Conservation (phyloP, 1,139 yeast genomes). For the Taphrina confusa region DNA sequence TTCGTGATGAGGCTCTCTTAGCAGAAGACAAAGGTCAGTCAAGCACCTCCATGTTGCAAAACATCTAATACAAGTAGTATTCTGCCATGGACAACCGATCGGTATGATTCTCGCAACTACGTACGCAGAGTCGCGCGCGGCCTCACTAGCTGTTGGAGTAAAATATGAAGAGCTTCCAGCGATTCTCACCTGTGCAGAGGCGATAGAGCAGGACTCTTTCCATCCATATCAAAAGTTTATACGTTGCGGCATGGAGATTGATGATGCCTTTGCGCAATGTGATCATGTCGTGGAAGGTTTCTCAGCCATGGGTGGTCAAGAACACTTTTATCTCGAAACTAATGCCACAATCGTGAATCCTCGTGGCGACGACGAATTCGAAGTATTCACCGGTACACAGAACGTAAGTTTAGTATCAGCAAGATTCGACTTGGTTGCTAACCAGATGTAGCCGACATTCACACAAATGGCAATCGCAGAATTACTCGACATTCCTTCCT, state of each 20-base stretch:
- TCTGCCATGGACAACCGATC: slow-evolving; percentile 51
- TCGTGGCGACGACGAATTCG: slow-evolving; percentile 51
- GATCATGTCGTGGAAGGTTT: slow-evolving; percentile 48
- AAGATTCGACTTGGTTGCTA: not conserved
- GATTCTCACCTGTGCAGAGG: slow-evolving; percentile 51
- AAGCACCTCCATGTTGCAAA: not conserved
- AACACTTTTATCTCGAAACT: slow-evolving; percentile 53
- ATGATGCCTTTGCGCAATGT: slow-evolving; percentile 47
- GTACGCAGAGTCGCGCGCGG: slow-evolving; percentile 50
- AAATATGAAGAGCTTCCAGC: slow-evolving; percentile 50
- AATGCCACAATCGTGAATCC: slow-evolving; percentile 52
- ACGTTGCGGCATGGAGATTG: slow-evolving; percentile 50
- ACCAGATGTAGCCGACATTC: slow-evolving; percentile 46
- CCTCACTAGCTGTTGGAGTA: slow-evolving; percentile 51
- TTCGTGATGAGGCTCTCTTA: slow-evolving; percentile 51
- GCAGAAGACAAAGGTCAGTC: slow-evolving; percentile 47
- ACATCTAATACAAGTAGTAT: slow-evolving; percentile 41
- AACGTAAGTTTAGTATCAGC: slow-evolving; percentile 40
- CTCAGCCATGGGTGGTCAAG: slow-evolving; percentile 52
- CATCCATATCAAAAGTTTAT: slow-evolving; percentile 46
- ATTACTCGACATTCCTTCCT: slow-evolving; percentile 50
- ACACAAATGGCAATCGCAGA: slow-evolving; percentile 51
- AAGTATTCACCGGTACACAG: slow-evolving; percentile 51
- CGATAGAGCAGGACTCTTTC: slow-evolving; percentile 48
- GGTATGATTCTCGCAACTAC: slow-evolving; percentile 50